Evolutionary conservation across 371 early-diverging fungal species (phyloP), one percentile per base, ranked within the genome.

Genomic region (Rhizopus sp.): DNA sequence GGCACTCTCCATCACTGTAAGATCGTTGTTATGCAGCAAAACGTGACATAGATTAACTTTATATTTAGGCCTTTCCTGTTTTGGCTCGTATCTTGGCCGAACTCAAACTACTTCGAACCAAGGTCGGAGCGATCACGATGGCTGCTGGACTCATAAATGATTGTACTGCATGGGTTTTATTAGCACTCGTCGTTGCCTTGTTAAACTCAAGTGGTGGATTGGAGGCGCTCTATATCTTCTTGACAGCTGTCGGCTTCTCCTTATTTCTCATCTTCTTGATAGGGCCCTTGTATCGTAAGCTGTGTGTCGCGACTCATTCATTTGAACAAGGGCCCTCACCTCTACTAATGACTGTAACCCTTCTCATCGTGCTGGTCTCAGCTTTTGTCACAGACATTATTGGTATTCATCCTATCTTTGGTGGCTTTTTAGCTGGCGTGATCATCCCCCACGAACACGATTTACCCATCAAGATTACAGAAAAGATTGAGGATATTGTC

Each of bases 61-160:
- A 31, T 45, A 46, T 53, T 12, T 56, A 83, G 81, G 94, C 96
- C 0, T 94, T 95, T 61, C 96, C 94, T 0, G 93, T 96, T 7
- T 82, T 97, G 29, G 97, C 94, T 0, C 89, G 97, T 57, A 95
- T 97, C 48, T 75, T 97, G 52, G 89, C 93, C 0, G 96, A 95
- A 66, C 80, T 88, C 30, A 90, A 92, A 54, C 66, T 96, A 41
- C 66, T 95, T 39, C 73, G 83, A 13, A 94, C 96, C n/a, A 69
- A 70, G 29, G 91, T 94, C 3, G 97, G 96, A 4, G 80, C 84
- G 15, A 72, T 89, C 38, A 86, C 94, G 4, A 85, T 97, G 69
- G 85, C 93, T 23, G 89, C 93, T 15, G 96, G 94, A 1, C 85
- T 94, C 12, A 79, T 92, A 16, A 93, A 94, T 69, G 97, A 97